Evolutionary conservation across 1,284 basidiomycete genomes (phyloP), one percentile per base, ranked within the genome.

Genomic region (Ceratobasidium sp.): DNA sequence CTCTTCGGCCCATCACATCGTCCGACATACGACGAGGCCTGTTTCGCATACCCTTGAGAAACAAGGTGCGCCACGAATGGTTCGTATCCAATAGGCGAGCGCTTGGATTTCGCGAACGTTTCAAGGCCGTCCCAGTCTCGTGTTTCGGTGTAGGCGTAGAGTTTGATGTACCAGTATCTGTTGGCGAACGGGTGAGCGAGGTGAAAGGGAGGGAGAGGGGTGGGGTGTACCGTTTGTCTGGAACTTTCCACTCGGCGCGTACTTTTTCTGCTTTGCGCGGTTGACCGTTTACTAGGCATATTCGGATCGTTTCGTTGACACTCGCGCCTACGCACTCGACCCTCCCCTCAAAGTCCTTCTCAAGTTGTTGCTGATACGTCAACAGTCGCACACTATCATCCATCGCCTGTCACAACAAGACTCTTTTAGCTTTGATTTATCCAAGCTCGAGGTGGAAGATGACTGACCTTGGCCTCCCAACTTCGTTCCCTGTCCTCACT

Each of bases 31-130:
- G 86, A 80, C 0, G 90, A 86, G 0, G 95, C 97, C 83, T 97
- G 92, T 79, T 91, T 92, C 4, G 87, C 82, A 82, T 95, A 89
- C 0, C 93, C 94, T 72, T 91, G 91, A 69, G 91, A 88, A 26
- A 95, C 89, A 46, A 96, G 88, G 84, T 95, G 91, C 68, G 90
- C 91, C 23, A 98, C 97, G 84, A 97, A 98, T 0, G 94, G 91
- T 84, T 97, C 96, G 83, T 97, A 99, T 2, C 98, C 97, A 80
- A 99, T 98, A 0, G 98, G 97, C 84, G 94, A 96, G 81, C 95
- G 91, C 84, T 92, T 96, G 61, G 92, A 93, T 82, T 92, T 93
- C 0, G 95, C 91, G 83, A 98, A 97, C 0, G 88, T 83, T 77
- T 98, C 96, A 6, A 98, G 88, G 0, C 89, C 92, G 46, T 95